These are phyloP conservation scores for Aspergillus amoenus DNA, from an alignment of 2,329 filamentous ascomycete species.

Conservation along the genomic window DNA sequence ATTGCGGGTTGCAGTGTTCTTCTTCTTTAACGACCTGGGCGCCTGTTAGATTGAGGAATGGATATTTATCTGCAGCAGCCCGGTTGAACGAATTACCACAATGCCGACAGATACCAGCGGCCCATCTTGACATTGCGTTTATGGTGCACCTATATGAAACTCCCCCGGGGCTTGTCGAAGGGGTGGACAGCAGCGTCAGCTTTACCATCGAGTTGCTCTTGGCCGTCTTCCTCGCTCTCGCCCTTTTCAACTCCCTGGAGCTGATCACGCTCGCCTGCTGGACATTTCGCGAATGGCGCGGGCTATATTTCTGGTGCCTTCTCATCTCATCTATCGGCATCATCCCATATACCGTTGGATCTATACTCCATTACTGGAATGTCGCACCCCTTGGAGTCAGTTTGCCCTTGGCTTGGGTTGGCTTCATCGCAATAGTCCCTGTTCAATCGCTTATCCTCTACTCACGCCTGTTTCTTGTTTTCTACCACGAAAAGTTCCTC, in stretches of 20 bases:
- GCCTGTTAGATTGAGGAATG: too few species aligned
- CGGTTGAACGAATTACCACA: background rate
- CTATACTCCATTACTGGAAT: background rate
- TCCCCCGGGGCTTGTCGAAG: background rate
- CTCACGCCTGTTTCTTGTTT: background rate
- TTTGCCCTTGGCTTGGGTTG: background rate
- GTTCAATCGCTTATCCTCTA: background rate
- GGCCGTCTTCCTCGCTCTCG: background rate
- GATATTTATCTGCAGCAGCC: too few species aligned
- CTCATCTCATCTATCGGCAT: background rate
- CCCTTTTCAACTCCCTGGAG: background rate
- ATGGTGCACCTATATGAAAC: background rate
- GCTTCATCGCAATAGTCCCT: background rate
- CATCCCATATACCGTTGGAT: background rate
- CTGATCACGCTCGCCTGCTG: background rate
- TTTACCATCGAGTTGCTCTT: background rate
- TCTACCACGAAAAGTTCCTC: background rate
- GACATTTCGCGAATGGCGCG: background rate
- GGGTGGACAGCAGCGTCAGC: background rate
- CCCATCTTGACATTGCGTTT: background rate
- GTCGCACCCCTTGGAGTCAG: background rate
- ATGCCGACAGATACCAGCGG: background rate
- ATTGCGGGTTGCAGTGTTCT: background rate
- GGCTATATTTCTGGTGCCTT: conserved; percentile 4
- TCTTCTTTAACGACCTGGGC: too few species aligned